Percentiles rank a stretch among this genome's conserved stretches.
phyloP scores from a whole-genome alignment of 768 basidiomycete genomes.

The Psilocybe tampanensis region DNA sequence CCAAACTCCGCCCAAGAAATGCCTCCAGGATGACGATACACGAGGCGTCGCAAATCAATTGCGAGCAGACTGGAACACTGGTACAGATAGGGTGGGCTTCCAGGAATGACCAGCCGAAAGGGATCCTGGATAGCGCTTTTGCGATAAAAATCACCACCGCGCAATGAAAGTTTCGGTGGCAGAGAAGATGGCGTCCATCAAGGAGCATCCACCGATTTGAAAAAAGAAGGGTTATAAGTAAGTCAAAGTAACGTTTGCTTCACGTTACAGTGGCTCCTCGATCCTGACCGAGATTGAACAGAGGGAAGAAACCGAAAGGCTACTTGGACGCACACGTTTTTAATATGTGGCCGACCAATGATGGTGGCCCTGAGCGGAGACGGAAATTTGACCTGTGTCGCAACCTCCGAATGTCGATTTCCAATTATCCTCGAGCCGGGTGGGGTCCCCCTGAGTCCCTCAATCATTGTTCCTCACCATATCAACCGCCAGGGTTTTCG shows the following conservation, averaged over 20 bases:
- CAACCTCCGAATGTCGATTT: constrained; percentile 1
- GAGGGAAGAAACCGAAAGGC: constrained; percentile 12
- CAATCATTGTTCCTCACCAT: constrained; percentile 3
- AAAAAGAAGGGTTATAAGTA: constrained; percentile 18
- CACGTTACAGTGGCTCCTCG: constrained; percentile 24
- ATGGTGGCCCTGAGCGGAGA: constrained; percentile 21
- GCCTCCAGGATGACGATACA: background rate
- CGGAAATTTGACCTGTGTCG: constrained; percentile 3
- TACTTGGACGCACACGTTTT: constrained; percentile 13
- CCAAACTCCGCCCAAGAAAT: background rate
- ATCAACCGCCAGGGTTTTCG: background rate
- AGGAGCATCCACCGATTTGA: constrained; percentile 16
- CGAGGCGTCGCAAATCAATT: constrained; percentile 10
- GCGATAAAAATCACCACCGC: constrained; percentile 9
- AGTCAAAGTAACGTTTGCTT: constrained; percentile 21
- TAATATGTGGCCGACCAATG: constrained; percentile 1
- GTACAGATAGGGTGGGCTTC: background rate
- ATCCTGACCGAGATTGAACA: constrained; percentile 24
- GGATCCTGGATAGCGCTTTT: background rate
- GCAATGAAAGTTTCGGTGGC: constrained; percentile 15
- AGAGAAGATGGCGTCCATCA: constrained; percentile 21
- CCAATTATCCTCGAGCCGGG: constrained; percentile 13
- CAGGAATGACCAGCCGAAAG: constrained; percentile 3
- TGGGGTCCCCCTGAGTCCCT: background rate
- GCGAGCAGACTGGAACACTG: background rate